These are phyloP conservation scores for Aleurites moluccanus DNA, from an alignment of 441 rosid species.

Conservation along the genomic window DNA sequence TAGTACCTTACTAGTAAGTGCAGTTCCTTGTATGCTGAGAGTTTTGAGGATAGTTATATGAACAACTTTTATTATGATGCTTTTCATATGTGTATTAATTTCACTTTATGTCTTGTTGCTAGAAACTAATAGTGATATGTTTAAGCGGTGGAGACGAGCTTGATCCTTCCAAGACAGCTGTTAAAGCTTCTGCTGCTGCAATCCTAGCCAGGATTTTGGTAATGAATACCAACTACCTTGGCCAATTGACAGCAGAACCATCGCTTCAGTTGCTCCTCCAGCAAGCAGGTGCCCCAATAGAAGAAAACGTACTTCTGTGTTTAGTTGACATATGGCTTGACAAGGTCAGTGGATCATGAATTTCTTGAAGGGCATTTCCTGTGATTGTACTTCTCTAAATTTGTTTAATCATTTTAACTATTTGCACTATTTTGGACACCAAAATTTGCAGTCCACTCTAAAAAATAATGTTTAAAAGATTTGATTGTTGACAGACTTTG, in stretches of 20 bases:
- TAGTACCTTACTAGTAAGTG: slow-evolving; percentile 77
- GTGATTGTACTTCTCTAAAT: not conserved
- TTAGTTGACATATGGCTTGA: slow-evolving; percentile 96
- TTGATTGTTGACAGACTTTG: not conserved
- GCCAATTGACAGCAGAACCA: slow-evolving; percentile 84
- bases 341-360: slow-evolving; percentile 57
- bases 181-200: slow-evolving; percentile 81
- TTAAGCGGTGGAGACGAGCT: slow-evolving; percentile 85
- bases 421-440: not conserved
- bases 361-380: slow-evolving; percentile 6
- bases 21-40: slow-evolving; percentile 18
- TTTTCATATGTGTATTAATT: slow-evolving; percentile 15
- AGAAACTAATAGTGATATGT: slow-evolving; percentile 86
- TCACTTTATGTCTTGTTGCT: slow-evolving; percentile 16
- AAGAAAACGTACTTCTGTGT: slow-evolving; percentile 81
- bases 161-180: slow-evolving; percentile 85
- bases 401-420: not conserved
- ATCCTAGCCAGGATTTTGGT: slow-evolving; percentile 93
- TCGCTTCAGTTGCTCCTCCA: slow-evolving; percentile 70
- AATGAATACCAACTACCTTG: slow-evolving; percentile 85
- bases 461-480: not conserved
- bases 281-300: slow-evolving; percentile 66
- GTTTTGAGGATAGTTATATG: not conserved
- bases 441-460: not conserved
- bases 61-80: slow-evolving; percentile 12